Evolutionary conservation across 768 basidiomycete genomes (phyloP), one percentile per base, ranked within the genome.

Genomic region (Trametes villosa): DNA sequence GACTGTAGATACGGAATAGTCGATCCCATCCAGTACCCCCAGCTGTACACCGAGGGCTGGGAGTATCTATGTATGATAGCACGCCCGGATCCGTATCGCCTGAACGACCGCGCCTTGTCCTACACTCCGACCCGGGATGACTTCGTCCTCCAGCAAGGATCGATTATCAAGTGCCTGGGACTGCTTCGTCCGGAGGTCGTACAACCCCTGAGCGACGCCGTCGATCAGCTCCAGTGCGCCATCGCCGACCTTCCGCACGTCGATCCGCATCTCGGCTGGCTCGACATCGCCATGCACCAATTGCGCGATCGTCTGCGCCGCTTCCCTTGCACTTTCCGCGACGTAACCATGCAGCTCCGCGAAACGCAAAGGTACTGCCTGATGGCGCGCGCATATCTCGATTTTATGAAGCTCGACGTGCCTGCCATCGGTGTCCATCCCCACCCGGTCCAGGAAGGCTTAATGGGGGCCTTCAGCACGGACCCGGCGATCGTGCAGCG

Each of bases 401-500:
- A 51, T 33, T 51, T 30, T 20, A 2, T 4, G 11, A 6, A 15
- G 30, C 26, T 30, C 30, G 29, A 26, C 15, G 33, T 34, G 8
- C 33, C 33, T 13, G 33, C 33, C 13, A 13, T 13, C 33, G 33
- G 33, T 34, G 13, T 34, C 8, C 18, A 13, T 7, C 17, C 47
- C 29, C 3, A 18, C 6, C 6, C 7, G 13, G 50, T 51, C 3
- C 9, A 51, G 7, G 8, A 4, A n/a, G 50, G 50, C 34, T 24
- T 33, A 13, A 51, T 51, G 50, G 50, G 50, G 2, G 50, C 50
- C 5, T 51, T 51, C 51, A 38, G n/a, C 34, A 52, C 51, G 7
- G 36, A 52, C 22, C 51, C 51, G 9, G 51, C 33, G 20, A 30
- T 38, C 7, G 51, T 41, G 4, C 51, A 52, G 26, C 9, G 17